Evolutionary conservation across 306 rosid genomes (phyloP).

Genomic region (Senna siamea): DNA sequence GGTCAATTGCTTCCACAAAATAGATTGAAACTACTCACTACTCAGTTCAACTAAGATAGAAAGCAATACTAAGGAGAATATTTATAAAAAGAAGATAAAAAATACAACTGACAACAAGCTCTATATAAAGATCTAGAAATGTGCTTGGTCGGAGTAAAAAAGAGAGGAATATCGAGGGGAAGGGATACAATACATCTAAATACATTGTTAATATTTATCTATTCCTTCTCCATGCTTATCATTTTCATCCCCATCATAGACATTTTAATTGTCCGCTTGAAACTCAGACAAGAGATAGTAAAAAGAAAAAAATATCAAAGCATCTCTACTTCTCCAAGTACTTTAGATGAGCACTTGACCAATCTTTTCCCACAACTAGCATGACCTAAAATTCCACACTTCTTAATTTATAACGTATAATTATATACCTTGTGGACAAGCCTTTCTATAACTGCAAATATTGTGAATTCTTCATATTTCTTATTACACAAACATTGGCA

Average conservation of each 20-base stretch:
- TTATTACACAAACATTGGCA: neutral
- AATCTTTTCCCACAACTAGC: neutral
- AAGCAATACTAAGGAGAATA: neutral
- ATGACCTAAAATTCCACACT: neutral
- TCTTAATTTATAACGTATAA: neutral
- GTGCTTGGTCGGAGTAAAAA: neutral
- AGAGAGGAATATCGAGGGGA: neutral
- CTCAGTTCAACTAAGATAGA: neutral
- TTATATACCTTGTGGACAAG: neutral
- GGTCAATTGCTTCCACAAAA: conserved; percentile 4
- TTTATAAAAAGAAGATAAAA: too few relatives aligned
- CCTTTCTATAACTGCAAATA: neutral
- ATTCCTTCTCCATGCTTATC: too few relatives aligned
- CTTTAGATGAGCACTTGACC: neutral
- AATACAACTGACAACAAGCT: too few relatives aligned
- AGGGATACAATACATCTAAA: neutral
- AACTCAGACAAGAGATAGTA: neutral
- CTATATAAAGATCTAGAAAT: neutral
- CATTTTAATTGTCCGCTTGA: neutral
- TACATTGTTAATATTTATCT: neutral
- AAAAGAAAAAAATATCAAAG: neutral
- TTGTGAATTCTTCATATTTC: neutral
- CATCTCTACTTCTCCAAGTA: neutral
- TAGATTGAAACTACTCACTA: neutral
- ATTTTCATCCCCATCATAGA: neutral